A percentile compares a stretch with the other conserved stretches of the same genome.
Evolutionary conservation across 2,329 filamentous ascomycete species (phyloP).

Genomic region (Esteya vermicola): DNA sequence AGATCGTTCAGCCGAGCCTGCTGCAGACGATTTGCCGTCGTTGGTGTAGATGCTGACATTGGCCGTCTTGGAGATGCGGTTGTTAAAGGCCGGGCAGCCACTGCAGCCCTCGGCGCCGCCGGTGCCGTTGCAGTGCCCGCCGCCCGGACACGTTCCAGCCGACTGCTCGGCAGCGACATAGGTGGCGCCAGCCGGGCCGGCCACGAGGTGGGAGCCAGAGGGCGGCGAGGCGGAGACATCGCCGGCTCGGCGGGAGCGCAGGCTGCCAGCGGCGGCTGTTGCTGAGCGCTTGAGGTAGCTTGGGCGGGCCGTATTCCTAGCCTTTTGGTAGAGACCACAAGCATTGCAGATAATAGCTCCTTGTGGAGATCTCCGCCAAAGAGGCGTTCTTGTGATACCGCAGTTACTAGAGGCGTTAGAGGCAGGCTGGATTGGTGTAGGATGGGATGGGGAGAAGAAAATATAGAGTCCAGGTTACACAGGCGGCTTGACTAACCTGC

Average conservation of each 20-base stretch:
- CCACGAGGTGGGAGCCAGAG: conserved; percentile 22
- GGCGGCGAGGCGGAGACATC: conserved; percentile 21
- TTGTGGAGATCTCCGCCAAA: conserved; percentile 87
- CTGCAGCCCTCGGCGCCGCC: conserved; percentile 90
- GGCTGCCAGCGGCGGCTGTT: conserved; percentile 26
- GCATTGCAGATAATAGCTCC: conserved; percentile 96
- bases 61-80: conserved; percentile 78
- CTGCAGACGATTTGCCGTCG: too few species aligned
- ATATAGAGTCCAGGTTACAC: neutral
- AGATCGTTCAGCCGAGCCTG: neutral
- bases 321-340: conserved; percentile 88
- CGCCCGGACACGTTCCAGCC: conserved; percentile 84
- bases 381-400: conserved; percentile 78
- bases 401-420: conserved; percentile 77
- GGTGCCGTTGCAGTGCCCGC: conserved; percentile 89
- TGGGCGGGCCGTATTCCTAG: conserved; percentile 78
- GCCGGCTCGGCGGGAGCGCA: conserved; percentile 24
- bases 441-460: neutral
- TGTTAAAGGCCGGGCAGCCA: conserved; percentile 95
- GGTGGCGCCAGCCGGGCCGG: conserved; percentile 39
- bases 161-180: conserved; percentile 68
- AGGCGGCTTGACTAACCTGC: conserved; percentile 43
- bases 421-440: too few species aligned
- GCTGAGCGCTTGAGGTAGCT: conserved; percentile 76
- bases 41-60: conserved; percentile 46